Conservation (phyloP, 1,284 basidiomycete species). For the Apiotrichum mycotoxinovorans region DNA sequence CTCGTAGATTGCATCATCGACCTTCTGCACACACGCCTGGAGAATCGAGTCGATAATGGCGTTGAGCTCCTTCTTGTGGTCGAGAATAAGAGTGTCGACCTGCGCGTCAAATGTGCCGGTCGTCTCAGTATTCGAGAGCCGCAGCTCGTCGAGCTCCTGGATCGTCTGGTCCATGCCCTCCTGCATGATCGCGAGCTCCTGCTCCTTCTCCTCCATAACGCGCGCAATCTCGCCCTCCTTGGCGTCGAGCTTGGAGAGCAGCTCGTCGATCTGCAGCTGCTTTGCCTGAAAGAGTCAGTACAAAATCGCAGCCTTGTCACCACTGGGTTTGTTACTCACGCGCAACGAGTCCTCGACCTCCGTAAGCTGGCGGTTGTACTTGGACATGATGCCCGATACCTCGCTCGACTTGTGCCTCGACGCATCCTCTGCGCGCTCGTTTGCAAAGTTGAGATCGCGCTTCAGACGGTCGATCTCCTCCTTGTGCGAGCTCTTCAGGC, state of each 20-base stretch:
- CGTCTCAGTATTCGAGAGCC: slow-evolving; percentile 76
- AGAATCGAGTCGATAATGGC: slow-evolving; percentile 98
- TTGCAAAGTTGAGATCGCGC: slow-evolving; percentile 93
- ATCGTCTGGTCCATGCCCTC: slow-evolving; percentile 95
- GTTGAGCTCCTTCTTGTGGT: slow-evolving; percentile 97
- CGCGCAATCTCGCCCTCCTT: slow-evolving; percentile 71
- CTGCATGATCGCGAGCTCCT: slow-evolving; percentile 92
- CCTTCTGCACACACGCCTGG: slow-evolving; percentile 92
- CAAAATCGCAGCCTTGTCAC: slow-evolving; percentile 11
- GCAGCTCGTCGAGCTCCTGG: slow-evolving; percentile 79
- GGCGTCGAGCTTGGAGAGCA: slow-evolving; percentile 73
- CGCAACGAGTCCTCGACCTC: slow-evolving; percentile 92
- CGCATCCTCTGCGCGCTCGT: slow-evolving; percentile 94
- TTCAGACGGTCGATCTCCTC: slow-evolving; percentile 92
- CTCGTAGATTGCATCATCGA: slow-evolving; percentile 96
- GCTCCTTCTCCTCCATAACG: slow-evolving; percentile 90
- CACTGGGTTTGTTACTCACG: slow-evolving; percentile 54
- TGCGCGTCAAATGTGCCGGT: slow-evolving; percentile 90
- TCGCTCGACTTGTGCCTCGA: slow-evolving; percentile 88
- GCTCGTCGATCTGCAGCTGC: slow-evolving; percentile 89
- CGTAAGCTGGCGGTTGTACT: slow-evolving; percentile 92
- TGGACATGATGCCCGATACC: slow-evolving; percentile 79
- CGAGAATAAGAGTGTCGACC: slow-evolving; percentile 94
- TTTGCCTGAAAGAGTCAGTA: slow-evolving; percentile 60
- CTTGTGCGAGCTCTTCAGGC: slow-evolving; percentile 89